phyloP scores from a whole-genome alignment of 805 yeast genomes.

The Zygosaccharomyces bailii region DNA sequence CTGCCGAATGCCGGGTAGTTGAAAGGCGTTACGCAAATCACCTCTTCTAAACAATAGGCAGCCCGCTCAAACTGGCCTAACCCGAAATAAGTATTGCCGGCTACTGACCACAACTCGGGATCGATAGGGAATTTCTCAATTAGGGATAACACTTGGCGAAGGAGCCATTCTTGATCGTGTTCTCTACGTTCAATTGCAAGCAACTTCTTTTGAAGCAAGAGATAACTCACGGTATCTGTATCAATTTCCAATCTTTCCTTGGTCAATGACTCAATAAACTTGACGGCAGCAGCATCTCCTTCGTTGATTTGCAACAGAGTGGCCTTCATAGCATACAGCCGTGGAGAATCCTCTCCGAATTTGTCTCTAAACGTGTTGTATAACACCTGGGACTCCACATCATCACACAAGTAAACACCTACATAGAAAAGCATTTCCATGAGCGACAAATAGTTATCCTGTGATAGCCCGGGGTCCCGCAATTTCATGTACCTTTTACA shows the following conservation, averaged over 20 bases:
- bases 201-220: conserved; percentile 29
- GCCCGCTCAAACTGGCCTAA: conserved; percentile 66
- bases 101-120: conserved; percentile 71
- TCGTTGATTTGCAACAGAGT: conserved; percentile 27
- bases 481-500: conserved; percentile 31
- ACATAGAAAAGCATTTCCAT: conserved; percentile 72
- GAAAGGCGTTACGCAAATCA: conserved; percentile 60
- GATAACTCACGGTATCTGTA: conserved; percentile 32
- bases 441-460: conserved; percentile 49
- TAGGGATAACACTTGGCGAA: conserved; percentile 20
- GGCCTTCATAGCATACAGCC: conserved; percentile 32
- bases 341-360: conserved; percentile 49
- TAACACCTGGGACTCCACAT: conserved; percentile 64
- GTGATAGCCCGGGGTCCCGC: conserved; percentile 27
- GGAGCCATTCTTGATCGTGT: conserved; percentile 18
- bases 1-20: conserved; percentile 34
- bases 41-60: conserved; percentile 64
- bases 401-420: conserved; percentile 57
- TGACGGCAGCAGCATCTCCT: conserved; percentile 26
- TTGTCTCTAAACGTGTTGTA: conserved; percentile 65
- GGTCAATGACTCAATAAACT: conserved; percentile 51
- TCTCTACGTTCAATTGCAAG: conserved; percentile 24
- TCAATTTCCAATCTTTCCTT: conserved; percentile 52
- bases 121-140: conserved; percentile 58
- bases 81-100: conserved; percentile 59